Evolutionary conservation across 768 basidiomycete genomes (phyloP).

Genomic region (Rhizopogon vinicolor): DNA sequence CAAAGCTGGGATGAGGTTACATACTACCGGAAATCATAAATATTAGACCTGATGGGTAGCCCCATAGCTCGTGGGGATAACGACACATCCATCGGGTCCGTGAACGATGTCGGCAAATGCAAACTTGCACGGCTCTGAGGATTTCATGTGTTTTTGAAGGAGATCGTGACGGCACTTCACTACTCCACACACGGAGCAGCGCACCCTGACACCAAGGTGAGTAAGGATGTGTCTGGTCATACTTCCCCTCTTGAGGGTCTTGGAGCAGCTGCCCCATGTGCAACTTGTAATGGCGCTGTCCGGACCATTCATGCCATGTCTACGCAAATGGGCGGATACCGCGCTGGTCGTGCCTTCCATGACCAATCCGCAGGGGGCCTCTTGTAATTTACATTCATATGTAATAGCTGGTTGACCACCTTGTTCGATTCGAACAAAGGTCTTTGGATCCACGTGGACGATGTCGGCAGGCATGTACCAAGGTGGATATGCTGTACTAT

Average conservation of each 20-base stretch:
- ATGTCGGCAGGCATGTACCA: neutral
- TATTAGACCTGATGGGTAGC: too few species aligned
- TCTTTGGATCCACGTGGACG: neutral
- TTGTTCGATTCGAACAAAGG: neutral
- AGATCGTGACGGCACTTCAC: neutral
- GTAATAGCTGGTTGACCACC: neutral
- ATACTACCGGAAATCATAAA: too few species aligned
- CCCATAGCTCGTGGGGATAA: neutral
- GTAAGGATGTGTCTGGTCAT: conserved; percentile 5
- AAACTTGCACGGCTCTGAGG: neutral
- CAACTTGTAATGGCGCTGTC: neutral
- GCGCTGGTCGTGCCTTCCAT: conserved; percentile 1
- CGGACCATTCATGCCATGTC: neutral
- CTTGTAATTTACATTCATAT: neutral
- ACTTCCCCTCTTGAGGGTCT: neutral
- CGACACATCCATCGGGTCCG: too few species aligned
- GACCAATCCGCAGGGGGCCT: neutral
- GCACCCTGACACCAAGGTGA: neutral
- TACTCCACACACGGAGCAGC: neutral
- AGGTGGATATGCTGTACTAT: too few species aligned
- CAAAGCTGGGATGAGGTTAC: too few species aligned
- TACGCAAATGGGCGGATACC: conserved; percentile 1
- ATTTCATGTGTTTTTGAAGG: neutral
- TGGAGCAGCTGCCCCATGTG: conserved; percentile 1
- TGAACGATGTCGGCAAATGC: neutral